Evolutionary conservation across 208 protist genomes (phyloP).

Genomic region (Angomonas ambiguus): DNA sequence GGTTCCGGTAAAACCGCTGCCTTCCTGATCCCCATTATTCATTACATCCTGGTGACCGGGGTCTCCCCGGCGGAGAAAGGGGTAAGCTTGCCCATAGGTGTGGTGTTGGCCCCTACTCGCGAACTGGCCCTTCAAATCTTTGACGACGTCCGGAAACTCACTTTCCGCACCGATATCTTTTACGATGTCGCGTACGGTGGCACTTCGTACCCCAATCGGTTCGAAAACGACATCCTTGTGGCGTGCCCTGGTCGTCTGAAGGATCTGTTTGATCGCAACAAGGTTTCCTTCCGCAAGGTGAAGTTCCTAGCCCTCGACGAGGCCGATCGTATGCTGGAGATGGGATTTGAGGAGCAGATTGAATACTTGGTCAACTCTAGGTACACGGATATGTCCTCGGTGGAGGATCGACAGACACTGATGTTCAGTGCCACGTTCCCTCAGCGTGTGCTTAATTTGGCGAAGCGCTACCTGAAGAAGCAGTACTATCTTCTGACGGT

Average conservation of each 20-base stretch:
- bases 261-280: conserved; percentile 80
- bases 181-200: conserved; percentile 97
- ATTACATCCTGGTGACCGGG: conserved; percentile 91
- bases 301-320: conserved; percentile 97
- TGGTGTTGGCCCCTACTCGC: conserved; percentile 95
- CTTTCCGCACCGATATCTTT: conserved; percentile 91
- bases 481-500: conserved; percentile 97
- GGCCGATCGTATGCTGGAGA: conserved; percentile 99
- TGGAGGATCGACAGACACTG: conserved; percentile 96
- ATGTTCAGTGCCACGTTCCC: conserved; percentile 99
- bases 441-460: conserved; percentile 96
- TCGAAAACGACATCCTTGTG: conserved; percentile 93
- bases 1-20: conserved; percentile 98
- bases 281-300: conserved; percentile 80
- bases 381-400: conserved; percentile 89
- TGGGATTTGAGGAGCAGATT: conserved; percentile 99
- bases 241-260: conserved; percentile 88
- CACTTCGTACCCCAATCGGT: conserved; percentile 90
- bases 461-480: conserved; percentile 94
- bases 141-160: conserved; percentile 95
- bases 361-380: conserved; percentile 94
- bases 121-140: conserved; percentile 96
- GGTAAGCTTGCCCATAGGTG: conserved; percentile 59
- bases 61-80: conserved; percentile 55
- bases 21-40: conserved; percentile 96